These are phyloP conservation scores for Filobasidium floriforme DNA, from an alignment of 768 basidiomycete genomes.

Conservation along the genomic window DNA sequence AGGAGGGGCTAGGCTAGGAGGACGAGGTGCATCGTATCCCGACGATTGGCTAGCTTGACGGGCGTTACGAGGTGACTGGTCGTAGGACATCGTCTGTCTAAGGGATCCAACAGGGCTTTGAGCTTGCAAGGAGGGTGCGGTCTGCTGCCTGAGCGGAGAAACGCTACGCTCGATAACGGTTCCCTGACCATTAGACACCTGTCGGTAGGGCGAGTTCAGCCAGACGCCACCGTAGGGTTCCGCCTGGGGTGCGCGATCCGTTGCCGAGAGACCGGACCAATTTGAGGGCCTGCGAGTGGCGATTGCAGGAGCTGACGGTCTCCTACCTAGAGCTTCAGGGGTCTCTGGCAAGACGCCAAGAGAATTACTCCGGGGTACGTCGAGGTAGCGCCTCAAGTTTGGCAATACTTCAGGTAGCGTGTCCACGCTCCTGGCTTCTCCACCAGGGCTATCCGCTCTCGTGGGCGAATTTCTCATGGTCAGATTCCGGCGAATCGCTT, in stretches of 20 bases:
- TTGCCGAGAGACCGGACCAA: not conserved
- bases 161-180: too few relatives aligned
- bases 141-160: too few relatives aligned
- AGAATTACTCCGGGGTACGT: constrained; percentile 9
- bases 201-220: constrained; percentile 4
- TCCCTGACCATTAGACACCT: too few relatives aligned
- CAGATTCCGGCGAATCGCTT: constrained; percentile 19
- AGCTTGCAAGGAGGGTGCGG: not conserved
- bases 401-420: not conserved
- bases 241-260: not conserved
- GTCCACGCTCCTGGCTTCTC: not conserved
- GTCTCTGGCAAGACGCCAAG: not conserved
- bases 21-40: not conserved
- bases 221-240: not conserved
- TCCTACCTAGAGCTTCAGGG: not conserved
- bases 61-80: not conserved
- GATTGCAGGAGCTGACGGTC: constrained; percentile 12
- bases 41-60: not conserved
- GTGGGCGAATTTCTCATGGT: constrained; percentile 9
- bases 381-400: not conserved
- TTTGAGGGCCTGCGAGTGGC: not conserved
- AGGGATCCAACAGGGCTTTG: not conserved
- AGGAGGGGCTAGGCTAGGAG: not conserved
- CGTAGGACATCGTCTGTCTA: not conserved
- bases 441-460: not conserved